Evolutionary conservation across 2,329 filamentous ascomycete species (phyloP).

Genomic region (Xylariaceae sp.): DNA sequence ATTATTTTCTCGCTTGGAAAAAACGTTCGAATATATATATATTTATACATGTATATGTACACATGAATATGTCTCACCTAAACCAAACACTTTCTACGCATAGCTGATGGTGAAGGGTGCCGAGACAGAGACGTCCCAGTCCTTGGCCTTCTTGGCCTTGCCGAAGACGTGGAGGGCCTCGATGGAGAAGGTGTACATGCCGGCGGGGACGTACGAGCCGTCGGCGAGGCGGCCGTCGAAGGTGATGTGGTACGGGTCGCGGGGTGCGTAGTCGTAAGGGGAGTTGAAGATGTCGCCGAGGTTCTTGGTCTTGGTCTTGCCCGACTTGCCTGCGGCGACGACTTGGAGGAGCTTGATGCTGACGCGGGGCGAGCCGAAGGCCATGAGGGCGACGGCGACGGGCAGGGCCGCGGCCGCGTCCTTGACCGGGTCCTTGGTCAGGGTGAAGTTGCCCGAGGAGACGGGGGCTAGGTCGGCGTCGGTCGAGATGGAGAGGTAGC

Average conservation of each 20-base stretch:
- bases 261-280: slow-evolving; percentile 33
- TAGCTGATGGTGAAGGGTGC: too few relatives aligned
- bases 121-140: too few relatives aligned
- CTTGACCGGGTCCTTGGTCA: slow-evolving; percentile 21
- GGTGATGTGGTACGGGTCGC: slow-evolving; percentile 26
- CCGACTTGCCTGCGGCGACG: too few relatives aligned
- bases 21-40: too few relatives aligned
- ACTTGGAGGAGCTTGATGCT: slow-evolving; percentile 41
- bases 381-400: slow-evolving; percentile 35
- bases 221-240: slow-evolving; percentile 46
- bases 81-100: too few relatives aligned
- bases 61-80: too few relatives aligned
- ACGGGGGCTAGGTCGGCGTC: slow-evolving; percentile 28
- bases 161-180: slow-evolving; percentile 48
- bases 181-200: slow-evolving; percentile 45
- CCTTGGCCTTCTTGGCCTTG: slow-evolving; percentile 35
- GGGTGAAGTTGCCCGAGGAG: slow-evolving; percentile 21
- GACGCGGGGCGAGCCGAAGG: slow-evolving; percentile 41
- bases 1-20: too few relatives aligned
- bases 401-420: slow-evolving; percentile 32
- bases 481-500: slow-evolving; percentile 32
- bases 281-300: slow-evolving; percentile 38
- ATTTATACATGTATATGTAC: too few relatives aligned
- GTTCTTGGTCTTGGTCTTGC: slow-evolving; percentile 27
- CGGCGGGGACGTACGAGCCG: slow-evolving; percentile 43